A percentile compares a stretch with the other conserved stretches of the same genome.
These are phyloP conservation scores for Noccaea bulbosa DNA, from an alignment of 345 rosid species.

Conservation along the genomic window DNA sequence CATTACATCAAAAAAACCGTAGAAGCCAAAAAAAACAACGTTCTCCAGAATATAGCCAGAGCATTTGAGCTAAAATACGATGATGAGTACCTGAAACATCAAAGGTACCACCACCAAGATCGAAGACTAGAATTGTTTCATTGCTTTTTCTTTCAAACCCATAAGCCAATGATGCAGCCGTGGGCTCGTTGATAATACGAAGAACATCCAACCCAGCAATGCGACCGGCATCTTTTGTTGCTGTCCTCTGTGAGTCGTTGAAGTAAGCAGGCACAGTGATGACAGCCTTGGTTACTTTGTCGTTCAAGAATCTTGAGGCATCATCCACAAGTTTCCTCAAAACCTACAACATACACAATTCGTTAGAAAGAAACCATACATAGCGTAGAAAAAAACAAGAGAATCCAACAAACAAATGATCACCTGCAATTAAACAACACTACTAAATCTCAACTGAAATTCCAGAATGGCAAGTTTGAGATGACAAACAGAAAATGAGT, in stretches of 20 bases:
- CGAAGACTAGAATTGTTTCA: constrained; percentile 95
- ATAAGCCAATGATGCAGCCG: constrained; percentile 97
- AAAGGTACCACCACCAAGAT: constrained; percentile 99
- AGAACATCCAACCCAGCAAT: constrained; percentile 86
- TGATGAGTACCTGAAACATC: constrained; percentile 87
- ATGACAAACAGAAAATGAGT: too few relatives aligned
- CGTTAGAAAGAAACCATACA: background rate
- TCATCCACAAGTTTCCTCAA: constrained; percentile 96
- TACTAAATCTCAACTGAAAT: background rate
- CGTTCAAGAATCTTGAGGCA: constrained; percentile 79
- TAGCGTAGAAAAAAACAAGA: too few relatives aligned
- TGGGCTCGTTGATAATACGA: constrained; percentile 94
- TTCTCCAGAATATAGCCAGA: background rate
- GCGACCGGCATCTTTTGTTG: constrained; percentile 97
- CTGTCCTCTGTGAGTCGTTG: constrained; percentile 91
- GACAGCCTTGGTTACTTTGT: constrained; percentile 68
- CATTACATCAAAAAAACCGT: background rate
- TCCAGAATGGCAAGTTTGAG: background rate
- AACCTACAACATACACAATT: constrained; percentile 52
- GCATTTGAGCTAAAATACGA: background rate
- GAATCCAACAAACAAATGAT: background rate
- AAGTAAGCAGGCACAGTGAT: constrained; percentile 85
- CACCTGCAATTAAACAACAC: background rate
- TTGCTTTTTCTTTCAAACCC: constrained; percentile 96
- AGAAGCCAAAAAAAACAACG: background rate